Evolutionary conservation across 140 eudicot genomes (phyloP).

Genomic region (Anethum foeniculum): DNA sequence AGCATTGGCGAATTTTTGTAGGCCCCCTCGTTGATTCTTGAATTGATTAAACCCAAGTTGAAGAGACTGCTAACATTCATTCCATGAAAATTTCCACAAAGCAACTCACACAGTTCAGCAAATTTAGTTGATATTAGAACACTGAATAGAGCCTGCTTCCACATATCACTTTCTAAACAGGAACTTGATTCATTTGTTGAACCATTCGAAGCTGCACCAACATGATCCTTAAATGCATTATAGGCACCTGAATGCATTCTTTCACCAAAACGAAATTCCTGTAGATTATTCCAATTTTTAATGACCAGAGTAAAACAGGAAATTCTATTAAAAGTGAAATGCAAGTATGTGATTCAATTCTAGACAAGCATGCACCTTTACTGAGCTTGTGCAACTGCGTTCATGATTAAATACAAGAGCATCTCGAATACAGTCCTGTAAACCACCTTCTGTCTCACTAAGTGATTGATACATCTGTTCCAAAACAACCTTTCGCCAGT

Average conservation of each 20-base stretch:
- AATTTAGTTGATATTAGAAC: slow-evolving; percentile 57
- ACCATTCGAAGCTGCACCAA: slow-evolving; percentile 31
- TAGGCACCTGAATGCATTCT: slow-evolving; percentile 23
- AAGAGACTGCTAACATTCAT: slow-evolving; percentile 38
- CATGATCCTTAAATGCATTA: slow-evolving; percentile 20
- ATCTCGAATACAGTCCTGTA: slow-evolving; percentile 35
- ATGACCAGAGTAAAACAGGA: neutral
- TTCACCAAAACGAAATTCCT: slow-evolving; percentile 42
- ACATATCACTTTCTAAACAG: slow-evolving; percentile 36
- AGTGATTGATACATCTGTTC: slow-evolving; percentile 41
- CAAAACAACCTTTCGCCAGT: slow-evolving; percentile 30
- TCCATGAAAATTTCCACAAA: slow-evolving; percentile 55
- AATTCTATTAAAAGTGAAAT: neutral
- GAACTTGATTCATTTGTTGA: slow-evolving; percentile 26
- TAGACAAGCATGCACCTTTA: slow-evolving; percentile 21
- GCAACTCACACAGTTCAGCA: slow-evolving; percentile 43
- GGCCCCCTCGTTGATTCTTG: slow-evolving; percentile 58
- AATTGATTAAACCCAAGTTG: slow-evolving; percentile 39
- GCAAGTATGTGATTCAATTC: neutral
- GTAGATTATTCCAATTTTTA: slow-evolving; percentile 13
- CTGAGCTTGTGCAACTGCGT: slow-evolving; percentile 22
- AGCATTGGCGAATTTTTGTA: slow-evolving; percentile 63
- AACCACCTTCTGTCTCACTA: slow-evolving; percentile 36
- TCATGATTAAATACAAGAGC: slow-evolving; percentile 31
- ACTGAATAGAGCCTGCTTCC: slow-evolving; percentile 38